phyloP scores from a whole-genome alignment of 164 flowering plant species.

The Umbellularia californica region DNA sequence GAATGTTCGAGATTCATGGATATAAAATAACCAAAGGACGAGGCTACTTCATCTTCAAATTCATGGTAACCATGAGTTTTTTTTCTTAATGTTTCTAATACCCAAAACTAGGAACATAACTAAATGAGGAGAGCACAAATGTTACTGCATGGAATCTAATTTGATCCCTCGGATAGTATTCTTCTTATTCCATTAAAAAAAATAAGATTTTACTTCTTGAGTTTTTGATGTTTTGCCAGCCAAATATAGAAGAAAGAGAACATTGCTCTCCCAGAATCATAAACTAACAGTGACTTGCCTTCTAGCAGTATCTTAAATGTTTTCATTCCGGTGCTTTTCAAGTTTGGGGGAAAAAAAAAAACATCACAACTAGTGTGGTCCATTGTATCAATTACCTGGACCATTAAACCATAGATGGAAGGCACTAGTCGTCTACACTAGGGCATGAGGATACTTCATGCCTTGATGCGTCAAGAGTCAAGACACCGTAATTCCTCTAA shows the following conservation, averaged over 20 bases:
- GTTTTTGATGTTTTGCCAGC: too few species aligned
- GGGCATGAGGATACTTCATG: background rate
- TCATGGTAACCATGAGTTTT: conserved; percentile 40
- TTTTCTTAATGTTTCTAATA: too few species aligned
- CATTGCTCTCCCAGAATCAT: too few species aligned
- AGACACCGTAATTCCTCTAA: background rate
- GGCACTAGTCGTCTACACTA: background rate
- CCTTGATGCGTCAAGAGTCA: background rate
- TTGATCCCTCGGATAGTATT: background rate
- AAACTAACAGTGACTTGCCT: too few species aligned
- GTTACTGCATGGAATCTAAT: too few species aligned
- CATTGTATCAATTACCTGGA: background rate
- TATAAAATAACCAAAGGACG: conserved; percentile 83
- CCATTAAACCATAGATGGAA: too few species aligned
- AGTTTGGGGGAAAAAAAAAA: background rate
- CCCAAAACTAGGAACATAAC: too few species aligned
- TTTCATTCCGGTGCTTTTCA: background rate
- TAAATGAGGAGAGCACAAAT: too few species aligned
- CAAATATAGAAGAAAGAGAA: too few species aligned
- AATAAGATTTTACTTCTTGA: too few species aligned
- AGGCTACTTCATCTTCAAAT: conserved; percentile 74
- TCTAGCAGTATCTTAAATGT: too few species aligned
- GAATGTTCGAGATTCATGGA: conserved; percentile 77
- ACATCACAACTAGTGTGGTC: background rate
- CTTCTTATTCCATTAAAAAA: background rate